A percentile compares a stretch with the other conserved stretches of the same genome.
Conservation (phyloP, 768 basidiomycete species). For the Leccinum obscurum region DNA sequence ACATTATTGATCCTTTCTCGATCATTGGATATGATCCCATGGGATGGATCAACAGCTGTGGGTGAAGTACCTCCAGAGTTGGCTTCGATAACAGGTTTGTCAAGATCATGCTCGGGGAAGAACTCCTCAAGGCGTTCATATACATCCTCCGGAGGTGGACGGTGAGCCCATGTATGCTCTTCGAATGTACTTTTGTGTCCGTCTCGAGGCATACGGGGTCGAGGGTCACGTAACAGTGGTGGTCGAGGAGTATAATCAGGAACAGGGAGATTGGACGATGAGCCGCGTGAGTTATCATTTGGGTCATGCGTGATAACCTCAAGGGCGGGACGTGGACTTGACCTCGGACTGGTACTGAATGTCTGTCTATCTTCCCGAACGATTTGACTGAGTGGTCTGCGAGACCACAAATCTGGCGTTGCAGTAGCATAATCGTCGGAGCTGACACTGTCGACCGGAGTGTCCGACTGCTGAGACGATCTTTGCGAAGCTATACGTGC, state of each 20-base stretch:
- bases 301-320: constrained; percentile 32
- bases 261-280: constrained; percentile 22
- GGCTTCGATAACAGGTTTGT: constrained; percentile 92
- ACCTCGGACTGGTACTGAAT: constrained; percentile 15
- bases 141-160: constrained; percentile 90
- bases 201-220: constrained; percentile 31
- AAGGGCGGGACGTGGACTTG: constrained; percentile 30
- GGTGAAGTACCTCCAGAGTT: constrained; percentile 79
- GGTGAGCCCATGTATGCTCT: constrained; percentile 82
- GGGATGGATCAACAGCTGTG: constrained; percentile 54
- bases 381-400: constrained; percentile 32
- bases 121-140: constrained; percentile 91
- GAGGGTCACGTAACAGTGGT: constrained; percentile 16
- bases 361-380: constrained; percentile 21
- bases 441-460: constrained; percentile 20
- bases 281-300: constrained; percentile 14
- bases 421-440: constrained; percentile 33
- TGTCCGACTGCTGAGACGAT: constrained; percentile 18
- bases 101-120: constrained; percentile 95
- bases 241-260: constrained; percentile 16
- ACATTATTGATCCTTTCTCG: constrained; percentile 44
- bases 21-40: constrained; percentile 37
- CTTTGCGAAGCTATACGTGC: constrained; percentile 19
- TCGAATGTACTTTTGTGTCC: constrained; percentile 52
- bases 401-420: constrained; percentile 33